These are phyloP conservation scores for Hypoxylon crocopeplum DNA, from an alignment of 495 filamentous ascomycete species.

Conservation along the genomic window DNA sequence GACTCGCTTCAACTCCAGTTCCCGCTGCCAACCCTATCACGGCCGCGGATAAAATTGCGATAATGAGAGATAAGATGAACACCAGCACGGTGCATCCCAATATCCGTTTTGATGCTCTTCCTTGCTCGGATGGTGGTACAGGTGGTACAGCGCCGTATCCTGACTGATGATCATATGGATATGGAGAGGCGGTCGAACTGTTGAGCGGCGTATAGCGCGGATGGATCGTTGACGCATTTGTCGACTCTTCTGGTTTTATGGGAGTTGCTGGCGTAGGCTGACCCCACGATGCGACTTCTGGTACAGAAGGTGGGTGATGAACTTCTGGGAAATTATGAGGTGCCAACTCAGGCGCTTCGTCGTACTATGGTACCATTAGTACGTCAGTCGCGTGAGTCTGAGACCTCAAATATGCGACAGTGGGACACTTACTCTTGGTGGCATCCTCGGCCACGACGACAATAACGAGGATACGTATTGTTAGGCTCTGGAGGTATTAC, in stretches of 20 bases:
- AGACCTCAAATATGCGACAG: background rate
- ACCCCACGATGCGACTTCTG: slow-evolving; percentile 24
- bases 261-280: slow-evolving; percentile 11
- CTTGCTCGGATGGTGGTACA: slow-evolving; percentile 20
- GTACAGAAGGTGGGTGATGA: slow-evolving; percentile 32
- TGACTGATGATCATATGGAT: slow-evolving; percentile 16
- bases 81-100: slow-evolving; percentile 48
- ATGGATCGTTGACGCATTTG: slow-evolving; percentile 12
- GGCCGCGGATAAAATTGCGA: slow-evolving; percentile 48
- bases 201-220: slow-evolving; percentile 13
- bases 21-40: slow-evolving; percentile 54
- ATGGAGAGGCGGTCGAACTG: slow-evolving; percentile 7
- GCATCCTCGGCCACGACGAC: slow-evolving; percentile 13
- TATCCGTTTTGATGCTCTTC: slow-evolving; percentile 24
- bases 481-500: background rate
- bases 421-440: slow-evolving; percentile 30
- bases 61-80: slow-evolving; percentile 50
- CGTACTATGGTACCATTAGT: slow-evolving; percentile 36
- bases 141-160: slow-evolving; percentile 9
- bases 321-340: slow-evolving; percentile 49
- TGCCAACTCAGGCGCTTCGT: slow-evolving; percentile 50
- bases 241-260: slow-evolving; percentile 21
- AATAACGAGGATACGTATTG: background rate
- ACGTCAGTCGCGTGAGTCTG: background rate
- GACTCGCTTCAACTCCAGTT: slow-evolving; percentile 49